phyloP scores from a whole-genome alignment of 2,329 filamentous ascomycete species.

The Aureobasidium sp. region DNA sequence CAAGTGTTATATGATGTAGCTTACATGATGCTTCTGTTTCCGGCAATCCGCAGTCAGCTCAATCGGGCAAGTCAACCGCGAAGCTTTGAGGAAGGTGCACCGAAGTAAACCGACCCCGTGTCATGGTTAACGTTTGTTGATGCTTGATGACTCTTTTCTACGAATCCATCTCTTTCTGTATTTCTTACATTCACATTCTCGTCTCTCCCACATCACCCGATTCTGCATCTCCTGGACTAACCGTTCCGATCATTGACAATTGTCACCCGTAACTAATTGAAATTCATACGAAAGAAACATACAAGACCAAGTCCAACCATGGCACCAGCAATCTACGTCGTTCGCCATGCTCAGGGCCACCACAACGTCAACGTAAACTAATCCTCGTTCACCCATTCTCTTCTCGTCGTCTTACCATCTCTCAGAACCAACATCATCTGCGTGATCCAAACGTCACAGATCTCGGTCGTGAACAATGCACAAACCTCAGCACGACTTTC shows the following conservation, averaged over 20 bases:
- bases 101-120: neutral
- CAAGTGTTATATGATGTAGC: too few species aligned
- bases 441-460: slow-evolving; percentile 69
- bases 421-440: slow-evolving; percentile 28
- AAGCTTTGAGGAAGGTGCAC: neutral
- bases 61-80: neutral
- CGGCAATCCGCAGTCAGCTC: neutral
- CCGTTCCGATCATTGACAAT: too few species aligned
- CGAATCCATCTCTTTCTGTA: too few species aligned
- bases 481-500: slow-evolving; percentile 52
- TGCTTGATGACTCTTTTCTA: neutral
- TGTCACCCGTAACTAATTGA: too few species aligned
- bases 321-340: slow-evolving; percentile 51
- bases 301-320: slow-evolving; percentile 16
- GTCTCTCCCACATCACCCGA: too few species aligned
- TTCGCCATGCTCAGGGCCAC: slow-evolving; percentile 65
- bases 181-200: too few species aligned
- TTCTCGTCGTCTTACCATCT: neutral
- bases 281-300: too few species aligned
- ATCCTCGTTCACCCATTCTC: slow-evolving; percentile 28
- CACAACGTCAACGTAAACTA: slow-evolving; percentile 66
- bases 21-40: too few species aligned
- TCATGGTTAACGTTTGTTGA: neutral
- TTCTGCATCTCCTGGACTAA: too few species aligned
- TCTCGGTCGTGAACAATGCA: slow-evolving; percentile 67